Evolutionary conservation across 2,329 filamentous ascomycete species (phyloP).

Genomic region (Claviceps sp.): DNA sequence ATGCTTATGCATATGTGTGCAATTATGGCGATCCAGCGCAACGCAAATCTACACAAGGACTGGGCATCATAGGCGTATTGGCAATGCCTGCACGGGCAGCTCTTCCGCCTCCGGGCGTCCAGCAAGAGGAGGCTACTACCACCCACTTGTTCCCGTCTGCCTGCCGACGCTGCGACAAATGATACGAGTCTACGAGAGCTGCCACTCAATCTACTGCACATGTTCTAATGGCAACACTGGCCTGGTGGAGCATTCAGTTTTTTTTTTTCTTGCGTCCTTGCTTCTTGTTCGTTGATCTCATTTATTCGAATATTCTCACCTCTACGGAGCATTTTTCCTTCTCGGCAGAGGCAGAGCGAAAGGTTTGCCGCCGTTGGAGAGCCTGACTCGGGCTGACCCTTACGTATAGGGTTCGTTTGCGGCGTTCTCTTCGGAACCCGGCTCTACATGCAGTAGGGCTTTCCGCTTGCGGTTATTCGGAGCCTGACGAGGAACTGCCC

Average conservation of each 20-base stretch:
- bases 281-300: not conserved
- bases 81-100: not conserved
- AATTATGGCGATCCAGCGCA: not conserved
- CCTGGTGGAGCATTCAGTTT: not conserved
- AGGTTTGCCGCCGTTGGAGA: no score
- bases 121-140: not conserved
- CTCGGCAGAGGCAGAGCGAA: no score
- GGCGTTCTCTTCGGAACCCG: no score
- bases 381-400: no score
- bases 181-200: not conserved
- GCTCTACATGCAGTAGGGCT: no score
- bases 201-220: not conserved
- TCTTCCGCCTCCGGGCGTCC: not conserved
- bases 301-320: no score
- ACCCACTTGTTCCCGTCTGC: not conserved
- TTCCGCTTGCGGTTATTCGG: no score
- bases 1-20: no score
- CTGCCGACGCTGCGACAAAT: not conserved
- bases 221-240: not conserved
- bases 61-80: not conserved
- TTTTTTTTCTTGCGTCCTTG: not conserved
- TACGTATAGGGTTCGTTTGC: no score
- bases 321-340: not conserved
- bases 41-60: not conserved
- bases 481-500: no score